phyloP scores from a whole-genome alignment of 352 stramenopile genomes.

The Hyaloperonospora brassicae region DNA sequence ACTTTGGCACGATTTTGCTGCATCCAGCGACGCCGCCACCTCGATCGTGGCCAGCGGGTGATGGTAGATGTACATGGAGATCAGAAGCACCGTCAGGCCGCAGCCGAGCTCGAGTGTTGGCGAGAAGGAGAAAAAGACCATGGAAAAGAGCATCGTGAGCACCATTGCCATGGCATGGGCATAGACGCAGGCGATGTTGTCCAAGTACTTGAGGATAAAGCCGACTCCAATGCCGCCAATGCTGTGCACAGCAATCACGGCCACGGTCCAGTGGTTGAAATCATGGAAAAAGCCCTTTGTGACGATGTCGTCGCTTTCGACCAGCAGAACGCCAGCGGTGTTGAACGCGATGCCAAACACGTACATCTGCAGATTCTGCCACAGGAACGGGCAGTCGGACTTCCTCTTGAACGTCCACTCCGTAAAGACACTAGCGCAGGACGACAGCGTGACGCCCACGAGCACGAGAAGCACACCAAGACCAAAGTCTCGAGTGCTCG shows the following conservation, averaged over 20 bases:
- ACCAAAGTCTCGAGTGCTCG: conserved; percentile 15
- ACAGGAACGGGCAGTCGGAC: conserved; percentile 56
- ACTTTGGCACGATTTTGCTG: too few species aligned
- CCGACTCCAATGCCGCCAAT: conserved; percentile 65
- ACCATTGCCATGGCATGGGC: conserved; percentile 83
- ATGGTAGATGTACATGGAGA: conserved; percentile 86
- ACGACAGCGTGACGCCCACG: conserved; percentile 66
- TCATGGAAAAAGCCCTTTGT: conserved; percentile 56
- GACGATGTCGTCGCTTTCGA: conserved; percentile 22
- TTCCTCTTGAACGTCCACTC: conserved; percentile 82
- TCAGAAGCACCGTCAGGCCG: conserved; percentile 59
- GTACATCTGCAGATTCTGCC: conserved; percentile 77
- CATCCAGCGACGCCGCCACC: too few species aligned
- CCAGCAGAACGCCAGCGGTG: conserved; percentile 37
- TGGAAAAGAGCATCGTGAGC: conserved; percentile 79
- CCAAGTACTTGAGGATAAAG: conserved; percentile 82
- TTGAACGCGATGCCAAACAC: conserved; percentile 75
- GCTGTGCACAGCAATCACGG: conserved; percentile 70
- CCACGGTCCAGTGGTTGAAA: conserved; percentile 70
- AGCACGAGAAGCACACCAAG: conserved; percentile 52
- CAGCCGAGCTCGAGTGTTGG: conserved; percentile 78
- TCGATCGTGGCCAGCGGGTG: conserved; percentile 25
- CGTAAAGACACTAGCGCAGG: conserved; percentile 75
- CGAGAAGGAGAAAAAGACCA: conserved; percentile 80
- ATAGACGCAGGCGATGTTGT: conserved; percentile 85